Percentiles rank a stretch among this genome's conserved stretches.
phyloP scores from a whole-genome alignment of 495 filamentous ascomycete genomes.

The Astrothelium subdiscretum region DNA sequence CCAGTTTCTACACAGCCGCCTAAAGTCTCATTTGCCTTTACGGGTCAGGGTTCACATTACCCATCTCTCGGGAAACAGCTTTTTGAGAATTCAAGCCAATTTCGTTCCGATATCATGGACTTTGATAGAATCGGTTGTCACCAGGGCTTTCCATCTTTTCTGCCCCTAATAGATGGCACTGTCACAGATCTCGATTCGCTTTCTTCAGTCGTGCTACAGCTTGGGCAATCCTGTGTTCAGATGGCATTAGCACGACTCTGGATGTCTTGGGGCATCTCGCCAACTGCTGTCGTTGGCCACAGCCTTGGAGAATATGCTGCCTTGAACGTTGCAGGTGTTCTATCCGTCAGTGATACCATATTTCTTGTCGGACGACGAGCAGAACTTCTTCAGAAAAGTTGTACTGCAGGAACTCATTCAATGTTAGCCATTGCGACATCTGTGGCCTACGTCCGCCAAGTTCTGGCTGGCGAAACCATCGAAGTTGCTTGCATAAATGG shows the following conservation, averaged over 20 bases:
- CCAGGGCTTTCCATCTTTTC: slow-evolving; percentile 9
- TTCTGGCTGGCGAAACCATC: neutral
- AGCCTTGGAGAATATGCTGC: slow-evolving; percentile 25
- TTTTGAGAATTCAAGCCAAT: slow-evolving; percentile 1
- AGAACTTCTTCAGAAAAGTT: slow-evolving; percentile 8
- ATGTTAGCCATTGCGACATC: slow-evolving; percentile 25
- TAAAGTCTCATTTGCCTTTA: slow-evolving; percentile 9
- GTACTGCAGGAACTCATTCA: slow-evolving; percentile 6
- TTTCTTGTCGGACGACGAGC: slow-evolving; percentile 16
- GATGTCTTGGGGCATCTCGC: slow-evolving; percentile 25
- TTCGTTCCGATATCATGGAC: slow-evolving; percentile 1
- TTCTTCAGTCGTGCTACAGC: slow-evolving; percentile 33
- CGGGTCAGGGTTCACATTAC: slow-evolving; percentile 11
- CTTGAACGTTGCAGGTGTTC: slow-evolving; percentile 14
- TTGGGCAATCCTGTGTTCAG: slow-evolving; percentile 24
- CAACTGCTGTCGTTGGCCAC: slow-evolving; percentile 23
- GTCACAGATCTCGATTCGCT: neutral
- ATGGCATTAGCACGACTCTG: slow-evolving; percentile 28
- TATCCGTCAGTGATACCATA: slow-evolving; percentile 12
- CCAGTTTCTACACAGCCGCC: slow-evolving; percentile 9
- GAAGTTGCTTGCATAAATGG: slow-evolving; percentile 32
- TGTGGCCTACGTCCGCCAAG: neutral
- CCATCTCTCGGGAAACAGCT: slow-evolving; percentile 1
- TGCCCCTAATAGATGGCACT: neutral
- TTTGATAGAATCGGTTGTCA: neutral